Conservation (phyloP, 768 basidiomycete genomes). For the Termitomyces sp. region DNA sequence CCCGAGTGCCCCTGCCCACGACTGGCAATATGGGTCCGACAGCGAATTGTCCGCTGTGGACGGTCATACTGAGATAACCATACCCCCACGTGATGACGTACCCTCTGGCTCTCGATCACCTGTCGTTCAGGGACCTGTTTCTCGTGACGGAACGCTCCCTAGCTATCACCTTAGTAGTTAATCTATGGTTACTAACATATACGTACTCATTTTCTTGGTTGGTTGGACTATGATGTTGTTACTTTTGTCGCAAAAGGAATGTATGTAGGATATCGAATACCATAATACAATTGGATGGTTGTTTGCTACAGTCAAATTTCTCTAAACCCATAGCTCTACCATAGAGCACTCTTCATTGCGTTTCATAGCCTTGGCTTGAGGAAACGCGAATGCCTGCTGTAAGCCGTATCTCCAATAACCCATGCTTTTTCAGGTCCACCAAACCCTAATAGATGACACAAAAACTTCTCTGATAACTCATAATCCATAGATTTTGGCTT, state of each 20-base stretch:
- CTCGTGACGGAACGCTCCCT: conserved; percentile 17
- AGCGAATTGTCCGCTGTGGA: background rate
- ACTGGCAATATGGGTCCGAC: background rate
- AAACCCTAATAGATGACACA: no score
- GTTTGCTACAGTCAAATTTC: background rate
- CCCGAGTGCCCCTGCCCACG: conserved; percentile 9
- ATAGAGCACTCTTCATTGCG: no score
- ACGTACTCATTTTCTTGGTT: conserved; percentile 8
- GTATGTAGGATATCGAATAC: conserved; percentile 3
- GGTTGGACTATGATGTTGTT: conserved; percentile 5
- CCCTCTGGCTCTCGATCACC: background rate
- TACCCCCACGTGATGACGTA: conserved; percentile 1
- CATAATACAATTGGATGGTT: conserved; percentile 2
- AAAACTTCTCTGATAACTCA: no score
- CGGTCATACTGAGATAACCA: background rate
- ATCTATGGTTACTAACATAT: background rate
- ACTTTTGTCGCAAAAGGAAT: conserved; percentile 1
- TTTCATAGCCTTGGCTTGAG: no score
- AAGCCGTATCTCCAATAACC: no score
- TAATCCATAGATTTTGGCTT: no score
- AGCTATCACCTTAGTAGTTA: conserved; percentile 15
- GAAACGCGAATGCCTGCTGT: no score
- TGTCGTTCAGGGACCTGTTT: conserved; percentile 15
- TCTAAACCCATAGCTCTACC: no score
- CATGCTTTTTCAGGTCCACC: no score